Conservation (phyloP, 768 basidiomycete genomes). For the Podaxis sp. region DNA sequence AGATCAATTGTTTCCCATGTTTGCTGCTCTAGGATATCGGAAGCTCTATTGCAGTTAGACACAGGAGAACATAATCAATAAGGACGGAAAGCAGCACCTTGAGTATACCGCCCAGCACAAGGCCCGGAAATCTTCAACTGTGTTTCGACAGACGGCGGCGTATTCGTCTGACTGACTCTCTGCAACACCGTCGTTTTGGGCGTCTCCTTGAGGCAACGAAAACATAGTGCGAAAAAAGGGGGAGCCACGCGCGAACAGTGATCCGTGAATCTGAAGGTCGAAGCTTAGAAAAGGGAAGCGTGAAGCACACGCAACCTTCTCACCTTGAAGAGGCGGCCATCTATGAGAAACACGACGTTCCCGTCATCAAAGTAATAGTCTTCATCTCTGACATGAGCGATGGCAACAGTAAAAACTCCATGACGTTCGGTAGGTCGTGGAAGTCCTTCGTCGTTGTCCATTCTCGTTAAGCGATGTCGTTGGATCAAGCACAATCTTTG, state of each 20-base stretch:
- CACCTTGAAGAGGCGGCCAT: neutral
- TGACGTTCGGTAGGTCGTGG: too few relatives aligned
- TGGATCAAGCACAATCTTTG: too few relatives aligned
- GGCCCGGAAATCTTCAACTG: neutral
- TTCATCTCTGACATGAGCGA: neutral
- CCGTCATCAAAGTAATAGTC: conserved; percentile 6
- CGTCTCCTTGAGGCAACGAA: neutral
- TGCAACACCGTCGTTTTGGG: neutral
- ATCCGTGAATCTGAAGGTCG: neutral
- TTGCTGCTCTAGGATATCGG: neutral
- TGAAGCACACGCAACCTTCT: neutral
- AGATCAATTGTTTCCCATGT: neutral
- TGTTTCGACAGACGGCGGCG: neutral
- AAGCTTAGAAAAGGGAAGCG: neutral
- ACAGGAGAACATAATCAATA: neutral
- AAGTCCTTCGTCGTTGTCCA: too few relatives aligned
- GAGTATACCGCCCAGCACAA: neutral
- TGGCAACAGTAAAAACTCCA: too few relatives aligned
- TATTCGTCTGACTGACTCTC: neutral
- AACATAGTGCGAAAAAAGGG: neutral
- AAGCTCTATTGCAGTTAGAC: neutral
- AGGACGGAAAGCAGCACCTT: neutral
- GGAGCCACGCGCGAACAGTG: neutral
- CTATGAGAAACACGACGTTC: neutral
- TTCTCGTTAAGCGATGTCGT: too few relatives aligned